phyloP scores from a whole-genome alignment of 345 rosid species.

The Murraya koenigii region DNA sequence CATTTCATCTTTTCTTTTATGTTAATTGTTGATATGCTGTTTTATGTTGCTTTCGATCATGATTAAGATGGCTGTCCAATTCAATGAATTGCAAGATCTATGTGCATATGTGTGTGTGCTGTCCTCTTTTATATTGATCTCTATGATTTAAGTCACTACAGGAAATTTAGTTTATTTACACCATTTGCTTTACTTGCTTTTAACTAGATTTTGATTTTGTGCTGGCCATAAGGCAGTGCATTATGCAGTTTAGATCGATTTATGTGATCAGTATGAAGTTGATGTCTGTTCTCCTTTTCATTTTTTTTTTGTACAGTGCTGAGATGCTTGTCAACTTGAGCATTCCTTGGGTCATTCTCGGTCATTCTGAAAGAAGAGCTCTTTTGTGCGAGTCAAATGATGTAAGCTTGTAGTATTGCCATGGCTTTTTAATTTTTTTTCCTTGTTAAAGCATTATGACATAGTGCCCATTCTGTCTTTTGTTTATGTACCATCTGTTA shows the following conservation, averaged over 20 bases:
- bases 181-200: background rate
- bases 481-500: background rate
- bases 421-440: too few species aligned
- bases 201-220: background rate
- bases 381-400: constrained; percentile 54
- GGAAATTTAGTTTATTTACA: background rate
- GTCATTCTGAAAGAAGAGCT: constrained; percentile 69
- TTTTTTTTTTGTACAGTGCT: constrained; percentile 33
- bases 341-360: constrained; percentile 69
- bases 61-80: background rate
- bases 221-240: background rate
- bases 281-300: background rate
- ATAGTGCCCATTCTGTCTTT: background rate
- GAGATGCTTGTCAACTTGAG: constrained; percentile 64
- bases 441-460: background rate
- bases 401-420: constrained; percentile 21
- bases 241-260: background rate
- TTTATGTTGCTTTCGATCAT: background rate
- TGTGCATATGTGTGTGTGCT: background rate
- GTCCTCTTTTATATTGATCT: background rate
- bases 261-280: background rate
- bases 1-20: background rate
- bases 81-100: background rate
- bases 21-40: background rate
- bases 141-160: background rate